Percentiles rank a stretch among this genome's conserved stretches.
phyloP scores from a whole-genome alignment of 2,329 filamentous ascomycete species.

The Parafenestella ontariensis region DNA sequence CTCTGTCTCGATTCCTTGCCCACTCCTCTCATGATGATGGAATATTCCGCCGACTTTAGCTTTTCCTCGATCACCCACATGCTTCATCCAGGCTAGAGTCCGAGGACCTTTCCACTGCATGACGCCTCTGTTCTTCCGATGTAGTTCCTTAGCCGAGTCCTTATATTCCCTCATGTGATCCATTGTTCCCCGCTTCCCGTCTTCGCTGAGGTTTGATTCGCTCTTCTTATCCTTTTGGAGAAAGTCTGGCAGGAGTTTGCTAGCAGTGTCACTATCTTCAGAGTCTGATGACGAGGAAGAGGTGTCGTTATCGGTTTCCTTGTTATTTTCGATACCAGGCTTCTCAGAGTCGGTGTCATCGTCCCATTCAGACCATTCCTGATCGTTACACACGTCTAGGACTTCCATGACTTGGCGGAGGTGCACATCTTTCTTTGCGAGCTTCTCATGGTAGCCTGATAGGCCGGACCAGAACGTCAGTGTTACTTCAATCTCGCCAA shows the following conservation, averaged over 20 bases:
- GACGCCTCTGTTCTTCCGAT: slow-evolving; percentile 67
- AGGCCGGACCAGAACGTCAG: slow-evolving; percentile 69
- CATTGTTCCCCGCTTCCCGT: slow-evolving; percentile 55
- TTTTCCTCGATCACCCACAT: slow-evolving; percentile 62
- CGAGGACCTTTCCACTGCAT: slow-evolving; percentile 75
- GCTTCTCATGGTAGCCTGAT: slow-evolving; percentile 64
- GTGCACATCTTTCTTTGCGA: slow-evolving; percentile 62
- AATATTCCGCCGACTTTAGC: slow-evolving; percentile 57
- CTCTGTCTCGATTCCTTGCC: slow-evolving; percentile 71
- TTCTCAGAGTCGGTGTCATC: slow-evolving; percentile 33
- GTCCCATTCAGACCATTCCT: slow-evolving; percentile 53
- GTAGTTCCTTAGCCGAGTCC: slow-evolving; percentile 35
- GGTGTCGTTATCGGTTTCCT: slow-evolving; percentile 46
- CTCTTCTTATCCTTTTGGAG: slow-evolving; percentile 30
- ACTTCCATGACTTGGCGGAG: slow-evolving; percentile 69
- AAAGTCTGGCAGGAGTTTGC: slow-evolving; percentile 31
- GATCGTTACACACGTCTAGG: slow-evolving; percentile 66
- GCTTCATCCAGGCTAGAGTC: slow-evolving; percentile 65
- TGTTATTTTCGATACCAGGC: slow-evolving; percentile 13
- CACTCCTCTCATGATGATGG: slow-evolving; percentile 62
- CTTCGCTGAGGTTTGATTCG: slow-evolving; percentile 32
- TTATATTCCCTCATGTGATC: slow-evolving; percentile 64
- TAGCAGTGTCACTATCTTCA: slow-evolving; percentile 25
- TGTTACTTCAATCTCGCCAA: slow-evolving; percentile 65
- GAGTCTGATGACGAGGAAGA: slow-evolving; percentile 29